A percentile compares a stretch with the other conserved stretches of the same genome.
These are phyloP conservation scores for Hippophae tibetana DNA, from an alignment of 306 rosid species.

Conservation along the genomic window DNA sequence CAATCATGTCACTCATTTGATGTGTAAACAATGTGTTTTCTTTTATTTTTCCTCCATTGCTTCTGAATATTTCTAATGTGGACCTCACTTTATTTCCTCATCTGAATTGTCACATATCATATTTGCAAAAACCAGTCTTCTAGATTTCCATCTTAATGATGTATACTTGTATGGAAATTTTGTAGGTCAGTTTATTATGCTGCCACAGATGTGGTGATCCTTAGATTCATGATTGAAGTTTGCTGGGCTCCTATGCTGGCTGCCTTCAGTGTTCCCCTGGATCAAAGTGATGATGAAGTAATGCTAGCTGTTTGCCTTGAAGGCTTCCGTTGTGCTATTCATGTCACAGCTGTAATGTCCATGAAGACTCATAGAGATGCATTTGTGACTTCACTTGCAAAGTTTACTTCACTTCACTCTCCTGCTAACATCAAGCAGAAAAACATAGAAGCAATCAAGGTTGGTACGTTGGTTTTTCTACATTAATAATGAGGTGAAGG, in stretches of 20 bases:
- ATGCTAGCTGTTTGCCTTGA: constrained; percentile 81
- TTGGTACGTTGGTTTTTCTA: constrained; percentile 29
- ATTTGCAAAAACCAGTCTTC: constrained; percentile 2
- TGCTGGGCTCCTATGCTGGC: constrained; percentile 99
- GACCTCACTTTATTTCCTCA: background rate
- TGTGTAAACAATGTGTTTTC: background rate
- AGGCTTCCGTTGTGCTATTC: constrained; percentile 90
- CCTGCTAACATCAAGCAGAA: constrained; percentile 97
- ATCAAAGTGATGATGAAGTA: constrained; percentile 90
- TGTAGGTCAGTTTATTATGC: constrained; percentile 95
- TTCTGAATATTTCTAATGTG: background rate
- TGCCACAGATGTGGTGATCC: constrained; percentile 87
- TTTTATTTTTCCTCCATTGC: background rate
- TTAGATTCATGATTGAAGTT: constrained; percentile 91
- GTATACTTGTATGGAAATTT: constrained; percentile 20
- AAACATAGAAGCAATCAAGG: constrained; percentile 93
- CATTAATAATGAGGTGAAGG: constrained; percentile 10
- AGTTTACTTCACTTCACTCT: constrained; percentile 93
- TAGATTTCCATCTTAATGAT: constrained; percentile 2
- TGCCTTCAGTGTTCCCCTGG: constrained; percentile 99
- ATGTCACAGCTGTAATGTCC: constrained; percentile 88
- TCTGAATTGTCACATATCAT: constrained; percentile 1
- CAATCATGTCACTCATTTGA: background rate
- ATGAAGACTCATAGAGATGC: constrained; percentile 99
- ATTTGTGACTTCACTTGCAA: constrained; percentile 96